Conservation (phyloP, 2,329 filamentous ascomycete species). For the Lachnellula hyalina region DNA sequence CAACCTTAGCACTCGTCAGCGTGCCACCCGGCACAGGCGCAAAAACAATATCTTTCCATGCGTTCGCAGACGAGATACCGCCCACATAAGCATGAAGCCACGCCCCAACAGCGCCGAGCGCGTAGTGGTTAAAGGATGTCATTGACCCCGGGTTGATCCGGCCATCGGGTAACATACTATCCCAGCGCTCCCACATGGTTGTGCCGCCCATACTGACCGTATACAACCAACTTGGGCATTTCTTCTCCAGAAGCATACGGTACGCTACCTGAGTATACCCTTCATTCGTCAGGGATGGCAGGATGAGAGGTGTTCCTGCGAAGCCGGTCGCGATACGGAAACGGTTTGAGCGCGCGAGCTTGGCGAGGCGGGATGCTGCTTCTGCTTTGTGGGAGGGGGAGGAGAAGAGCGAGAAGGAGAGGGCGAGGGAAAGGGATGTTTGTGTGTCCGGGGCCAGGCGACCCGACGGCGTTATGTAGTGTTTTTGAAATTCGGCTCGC, state of each 20-base stretch:
- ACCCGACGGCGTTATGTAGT: slow-evolving; percentile 25
- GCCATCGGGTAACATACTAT: slow-evolving; percentile 25
- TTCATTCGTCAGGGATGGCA: slow-evolving; percentile 10
- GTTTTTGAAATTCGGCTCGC: slow-evolving; percentile 23
- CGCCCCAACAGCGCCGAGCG: slow-evolving; percentile 20
- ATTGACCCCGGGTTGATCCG: slow-evolving; percentile 24
- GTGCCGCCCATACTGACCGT: slow-evolving; percentile 27
- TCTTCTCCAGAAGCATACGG: slow-evolving; percentile 34
- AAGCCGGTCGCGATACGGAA: slow-evolving; percentile 29
- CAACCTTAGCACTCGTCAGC: slow-evolving; percentile 27
- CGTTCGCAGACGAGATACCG: slow-evolving; percentile 27
- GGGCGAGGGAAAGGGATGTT: slow-evolving; percentile 26
- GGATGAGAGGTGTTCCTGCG: slow-evolving; percentile 27
- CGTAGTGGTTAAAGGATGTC: slow-evolving; percentile 28
- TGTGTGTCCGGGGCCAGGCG: slow-evolving; percentile 26
- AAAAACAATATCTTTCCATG: slow-evolving; percentile 30
- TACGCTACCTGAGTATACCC: slow-evolving; percentile 27
- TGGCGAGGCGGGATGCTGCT: slow-evolving; percentile 17
- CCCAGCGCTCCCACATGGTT: slow-evolving; percentile 27
- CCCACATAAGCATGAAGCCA: slow-evolving; percentile 29
- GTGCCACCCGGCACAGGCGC: slow-evolving; percentile 30
- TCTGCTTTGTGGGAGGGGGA: background rate
- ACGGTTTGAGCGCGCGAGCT: slow-evolving; percentile 14
- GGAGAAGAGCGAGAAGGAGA: slow-evolving; percentile 22
- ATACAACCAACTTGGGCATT: slow-evolving; percentile 30